phyloP scores from a whole-genome alignment of 805 yeast genomes.

The Metschnikowia baotianmanensis region DNA sequence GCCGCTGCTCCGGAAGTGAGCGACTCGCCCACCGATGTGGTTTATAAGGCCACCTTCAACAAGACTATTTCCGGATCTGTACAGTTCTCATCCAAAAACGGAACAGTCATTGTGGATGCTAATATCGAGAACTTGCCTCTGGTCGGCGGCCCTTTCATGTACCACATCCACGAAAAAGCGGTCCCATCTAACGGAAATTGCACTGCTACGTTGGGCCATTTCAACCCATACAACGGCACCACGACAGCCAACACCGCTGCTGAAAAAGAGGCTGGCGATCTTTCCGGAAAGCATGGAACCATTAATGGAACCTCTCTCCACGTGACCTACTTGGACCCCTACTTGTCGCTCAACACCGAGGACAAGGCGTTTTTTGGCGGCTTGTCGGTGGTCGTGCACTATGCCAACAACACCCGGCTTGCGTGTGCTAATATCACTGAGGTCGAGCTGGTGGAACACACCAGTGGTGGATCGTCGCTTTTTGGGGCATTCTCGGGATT shows the following conservation, averaged over 20 bases:
- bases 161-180: conserved; percentile 38
- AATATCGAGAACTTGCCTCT: conserved; percentile 32
- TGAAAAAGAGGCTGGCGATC: conserved; percentile 36
- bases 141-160: conserved; percentile 38
- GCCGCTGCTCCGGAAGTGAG: conserved; percentile 26
- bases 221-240: conserved; percentile 39
- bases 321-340: conserved; percentile 28
- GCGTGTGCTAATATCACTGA: conserved; percentile 40
- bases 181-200: conserved; percentile 36
- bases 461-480: too few species aligned
- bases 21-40: conserved; percentile 30
- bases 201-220: conserved; percentile 34
- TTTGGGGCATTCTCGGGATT: not conserved
- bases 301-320: conserved; percentile 27
- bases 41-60: conserved; percentile 26
- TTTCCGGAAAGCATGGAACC: conserved; percentile 39
- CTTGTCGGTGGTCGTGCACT: conserved; percentile 39
- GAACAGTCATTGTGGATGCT: conserved; percentile 33
- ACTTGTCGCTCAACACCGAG: conserved; percentile 31
- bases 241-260: conserved; percentile 23
- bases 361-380: conserved; percentile 25
- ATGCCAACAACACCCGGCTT: conserved; percentile 29
- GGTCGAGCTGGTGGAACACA: conserved; percentile 3
- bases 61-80: conserved; percentile 29
- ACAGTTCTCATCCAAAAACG: conserved; percentile 29